A percentile compares a stretch with the other conserved stretches of the same genome.
phyloP scores from a whole-genome alignment of 2,329 filamentous ascomycete genomes.

The Fusarium albosuccineum region DNA sequence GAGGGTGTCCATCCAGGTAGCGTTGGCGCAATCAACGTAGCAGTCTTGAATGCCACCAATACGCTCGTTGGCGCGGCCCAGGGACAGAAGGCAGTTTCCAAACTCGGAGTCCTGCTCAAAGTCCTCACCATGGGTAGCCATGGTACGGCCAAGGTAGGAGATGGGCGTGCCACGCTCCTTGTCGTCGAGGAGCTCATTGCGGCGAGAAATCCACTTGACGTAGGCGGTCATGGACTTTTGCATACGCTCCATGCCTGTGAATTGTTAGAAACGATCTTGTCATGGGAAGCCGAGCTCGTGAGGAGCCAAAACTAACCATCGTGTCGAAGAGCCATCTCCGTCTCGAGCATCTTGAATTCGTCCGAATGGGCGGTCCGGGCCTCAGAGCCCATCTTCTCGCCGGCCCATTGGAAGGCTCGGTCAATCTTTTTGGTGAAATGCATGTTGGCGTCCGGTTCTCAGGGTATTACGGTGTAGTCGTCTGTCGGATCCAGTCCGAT shows the following conservation, averaged over 20 bases:
- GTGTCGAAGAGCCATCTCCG: slow-evolving; percentile 89
- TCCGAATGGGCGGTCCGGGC: slow-evolving; percentile 88
- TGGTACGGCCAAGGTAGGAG: slow-evolving; percentile 83
- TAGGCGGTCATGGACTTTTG: slow-evolving; percentile 89
- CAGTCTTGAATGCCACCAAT: slow-evolving; percentile 87
- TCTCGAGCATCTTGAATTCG: slow-evolving; percentile 90
- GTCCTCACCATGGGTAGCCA: slow-evolving; percentile 91
- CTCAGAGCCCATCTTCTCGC: slow-evolving; percentile 95
- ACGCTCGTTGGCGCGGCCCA: slow-evolving; percentile 88
- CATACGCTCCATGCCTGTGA: slow-evolving; percentile 86
- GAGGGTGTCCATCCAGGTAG: slow-evolving; percentile 90
- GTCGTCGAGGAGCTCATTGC: slow-evolving; percentile 82
- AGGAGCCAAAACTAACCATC: slow-evolving; percentile 72
- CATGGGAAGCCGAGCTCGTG: not conserved
- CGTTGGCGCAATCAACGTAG: slow-evolving; percentile 82
- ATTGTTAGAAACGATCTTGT: slow-evolving; percentile 19
- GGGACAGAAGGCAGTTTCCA: slow-evolving; percentile 84
- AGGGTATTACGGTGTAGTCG: slow-evolving; percentile 11
- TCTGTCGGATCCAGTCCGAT: slow-evolving; percentile 45
- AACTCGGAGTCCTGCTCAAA: slow-evolving; percentile 93
- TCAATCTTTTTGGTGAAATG: slow-evolving; percentile 86
- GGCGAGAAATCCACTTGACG: slow-evolving; percentile 87
- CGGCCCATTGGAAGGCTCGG: slow-evolving; percentile 97
- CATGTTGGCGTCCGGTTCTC: slow-evolving; percentile 54
- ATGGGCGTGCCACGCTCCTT: slow-evolving; percentile 88